Conservation (phyloP, 116 monocot genomes). For the Zostera marina region DNA sequence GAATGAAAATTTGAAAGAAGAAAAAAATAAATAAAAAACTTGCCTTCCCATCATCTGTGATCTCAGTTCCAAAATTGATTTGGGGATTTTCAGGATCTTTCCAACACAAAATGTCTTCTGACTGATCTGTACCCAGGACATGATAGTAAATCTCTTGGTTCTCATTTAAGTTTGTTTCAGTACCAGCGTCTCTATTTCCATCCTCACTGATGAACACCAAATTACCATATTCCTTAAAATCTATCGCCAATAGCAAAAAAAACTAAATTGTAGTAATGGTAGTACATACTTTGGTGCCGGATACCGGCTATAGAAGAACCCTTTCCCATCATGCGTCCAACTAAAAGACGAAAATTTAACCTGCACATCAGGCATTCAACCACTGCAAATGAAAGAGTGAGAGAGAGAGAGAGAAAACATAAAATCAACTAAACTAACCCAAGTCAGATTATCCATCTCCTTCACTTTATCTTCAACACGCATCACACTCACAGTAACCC, state of each 20-base stretch:
- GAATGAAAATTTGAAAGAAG: background rate
- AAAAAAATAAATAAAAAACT: background rate
- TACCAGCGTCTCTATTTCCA: conserved; percentile 52
- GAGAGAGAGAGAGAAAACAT: background rate
- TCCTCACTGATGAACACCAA: conserved; percentile 23
- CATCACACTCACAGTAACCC: conserved; percentile 78
- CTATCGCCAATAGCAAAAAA: no score
- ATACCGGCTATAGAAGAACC: conserved; percentile 91
- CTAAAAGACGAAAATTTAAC: conserved; percentile 76
- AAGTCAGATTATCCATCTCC: conserved; percentile 45
- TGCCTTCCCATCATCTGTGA: conserved; percentile 75
- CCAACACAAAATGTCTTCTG: conserved; percentile 76
- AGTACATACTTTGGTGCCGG: conserved; percentile 73
- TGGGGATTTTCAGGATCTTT: conserved; percentile 58
- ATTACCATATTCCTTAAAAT: no score
- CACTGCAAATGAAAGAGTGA: background rate
- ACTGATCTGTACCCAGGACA: conserved; percentile 79
- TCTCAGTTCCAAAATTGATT: conserved; percentile 20
- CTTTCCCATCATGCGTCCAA: conserved; percentile 87
- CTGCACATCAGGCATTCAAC: conserved; percentile 16
- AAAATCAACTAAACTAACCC: conserved; percentile 30
- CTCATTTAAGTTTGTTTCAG: conserved; percentile 53
- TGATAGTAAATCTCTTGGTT: conserved; percentile 72
- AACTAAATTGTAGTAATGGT: background rate
- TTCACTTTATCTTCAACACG: conserved; percentile 39